Conservation (phyloP, 306 rosid species). For the Oemleria cerasiformis region DNA sequence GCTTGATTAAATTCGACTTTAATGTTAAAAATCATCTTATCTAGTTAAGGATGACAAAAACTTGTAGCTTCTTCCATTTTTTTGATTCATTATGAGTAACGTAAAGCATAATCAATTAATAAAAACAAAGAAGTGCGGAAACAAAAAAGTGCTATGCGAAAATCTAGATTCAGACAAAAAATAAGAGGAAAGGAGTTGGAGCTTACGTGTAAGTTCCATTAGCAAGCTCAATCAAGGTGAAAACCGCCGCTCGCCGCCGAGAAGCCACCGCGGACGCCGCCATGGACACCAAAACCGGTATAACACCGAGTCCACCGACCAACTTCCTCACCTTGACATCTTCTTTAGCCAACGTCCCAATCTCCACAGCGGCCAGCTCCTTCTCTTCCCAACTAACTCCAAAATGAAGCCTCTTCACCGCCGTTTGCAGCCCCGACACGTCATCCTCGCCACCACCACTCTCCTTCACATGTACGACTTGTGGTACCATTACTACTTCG, state of each 20-base stretch:
- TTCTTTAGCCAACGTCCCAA: constrained; percentile 58
- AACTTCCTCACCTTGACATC: constrained; percentile 59
- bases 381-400: constrained; percentile 78
- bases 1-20: too few species aligned
- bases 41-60: too few species aligned
- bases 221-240: constrained; percentile 63
- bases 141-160: too few species aligned
- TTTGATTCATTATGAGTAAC: too few species aligned
- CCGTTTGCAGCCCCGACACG: constrained; percentile 47
- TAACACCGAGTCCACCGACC: constrained; percentile 76
- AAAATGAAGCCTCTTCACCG: constrained; percentile 91
- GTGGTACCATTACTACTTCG: constrained; percentile 21
- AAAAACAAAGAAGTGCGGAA: too few species aligned
- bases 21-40: too few species aligned
- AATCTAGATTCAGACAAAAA: not conserved
- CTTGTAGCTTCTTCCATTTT: too few species aligned
- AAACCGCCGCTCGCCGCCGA: constrained; percentile 45
- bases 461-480: constrained; percentile 28
- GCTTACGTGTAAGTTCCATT: constrained; percentile 80
- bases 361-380: constrained; percentile 66
- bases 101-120: too few species aligned
- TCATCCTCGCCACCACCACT: constrained; percentile 23
- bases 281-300: constrained; percentile 81
- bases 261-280: constrained; percentile 41
- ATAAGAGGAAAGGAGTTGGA: not conserved